Evolutionary conservation across 2,329 filamentous ascomycete genomes (phyloP), one percentile per base, ranked within the genome.

Genomic region (Ophiocordyceps camponoti-rufipedis): DNA sequence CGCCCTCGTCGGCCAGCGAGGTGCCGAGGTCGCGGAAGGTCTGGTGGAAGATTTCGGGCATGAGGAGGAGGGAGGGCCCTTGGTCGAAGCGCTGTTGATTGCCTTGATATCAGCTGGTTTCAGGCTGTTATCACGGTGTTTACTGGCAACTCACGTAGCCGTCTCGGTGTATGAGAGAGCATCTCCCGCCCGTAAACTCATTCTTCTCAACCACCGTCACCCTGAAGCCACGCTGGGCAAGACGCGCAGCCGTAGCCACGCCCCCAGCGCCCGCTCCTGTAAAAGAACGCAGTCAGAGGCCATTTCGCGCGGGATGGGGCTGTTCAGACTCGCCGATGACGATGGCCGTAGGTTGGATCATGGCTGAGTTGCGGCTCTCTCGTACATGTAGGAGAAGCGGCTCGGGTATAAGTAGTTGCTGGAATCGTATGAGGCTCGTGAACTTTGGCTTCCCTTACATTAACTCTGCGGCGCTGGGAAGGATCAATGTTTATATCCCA

Each of bases 151-250:
- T 39, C 28, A 54, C 54, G 28, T 55, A 76, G 46, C 73, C 76
- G 43, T 73, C 62, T 48, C 73, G 64, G 45, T 73, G 64, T 35
- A 85, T 69, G 28, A 85, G 61, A 41, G 75, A 81, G 61, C 81
- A 86, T 46, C 82, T 68, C 4, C 82, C 82, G 42, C 82, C 82
- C 0, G 76, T 79, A 57, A 82, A 83, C 47, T 65, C 64, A 55
- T 86, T 85, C 66, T 85, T 85, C 60, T 87, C 82, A n/a, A 86
- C 62, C 2, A 86, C 78, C 0, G 80, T 85, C n/a, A 86, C 82
- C 32, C 69, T 58, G 57, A 80, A 78, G 38, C 82, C 82, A 2
- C 80, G 72, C 55, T 79, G 80, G 44, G 80, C 78, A 11, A 86
- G 72, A 42, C 82, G 75, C 2, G 82, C 81, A 47, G 82, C 79